Evolutionary conservation across 148 eudicot species (phyloP), one percentile per base, ranked within the genome.

Genomic region (Rheum nobile): DNA sequence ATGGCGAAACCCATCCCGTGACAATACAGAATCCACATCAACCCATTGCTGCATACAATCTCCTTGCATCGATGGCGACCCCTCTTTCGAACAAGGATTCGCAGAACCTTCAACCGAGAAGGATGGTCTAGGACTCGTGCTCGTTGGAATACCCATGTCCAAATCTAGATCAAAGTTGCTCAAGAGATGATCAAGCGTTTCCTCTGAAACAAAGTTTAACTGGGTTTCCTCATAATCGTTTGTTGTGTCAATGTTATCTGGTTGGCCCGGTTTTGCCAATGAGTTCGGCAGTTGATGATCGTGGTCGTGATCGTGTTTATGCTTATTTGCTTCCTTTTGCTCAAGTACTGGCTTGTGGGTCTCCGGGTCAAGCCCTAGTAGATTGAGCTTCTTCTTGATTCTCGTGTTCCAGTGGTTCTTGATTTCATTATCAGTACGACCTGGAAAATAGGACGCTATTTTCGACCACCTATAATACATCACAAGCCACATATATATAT

Each of bases 21-120:
- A 75, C 21, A 84, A 75, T 74, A 84, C 29, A 17, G 87, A 79
- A 80, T 82, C 83, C 43, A 76, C 82, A 70, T 81, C 86, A 72
- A 82, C 81, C 85, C 84, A 84, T 24, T 82, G 76, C 54, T 80
- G 77, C 19, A 72, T 31, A 37, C 67, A 75, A 8, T 76, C 79
- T 71, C 74, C 78, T 34, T 77, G 80, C 39, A 48, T 32, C 6
- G 75, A 48, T 19, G 65, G n/a, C n/a, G n/a, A n/a, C n/a, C n/a
- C n/a, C n/a, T n/a, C n/a, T n/a, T n/a, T n/a, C n/a, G n/a, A n/a
- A n/a, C n/a, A 52, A 6, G 38, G 9, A 37, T 31, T 32, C 28
- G 11, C 6, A 28, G 42, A 34, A 32, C 29, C 39, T 31, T 47
- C 75, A 1, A 72, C 7, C 12, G 63, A 72, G n/a, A 41, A 41